Base-by-base conservation (phyloP, 2,329 filamentous ascomycete species). In the Cytospora schulzeri region DNA sequence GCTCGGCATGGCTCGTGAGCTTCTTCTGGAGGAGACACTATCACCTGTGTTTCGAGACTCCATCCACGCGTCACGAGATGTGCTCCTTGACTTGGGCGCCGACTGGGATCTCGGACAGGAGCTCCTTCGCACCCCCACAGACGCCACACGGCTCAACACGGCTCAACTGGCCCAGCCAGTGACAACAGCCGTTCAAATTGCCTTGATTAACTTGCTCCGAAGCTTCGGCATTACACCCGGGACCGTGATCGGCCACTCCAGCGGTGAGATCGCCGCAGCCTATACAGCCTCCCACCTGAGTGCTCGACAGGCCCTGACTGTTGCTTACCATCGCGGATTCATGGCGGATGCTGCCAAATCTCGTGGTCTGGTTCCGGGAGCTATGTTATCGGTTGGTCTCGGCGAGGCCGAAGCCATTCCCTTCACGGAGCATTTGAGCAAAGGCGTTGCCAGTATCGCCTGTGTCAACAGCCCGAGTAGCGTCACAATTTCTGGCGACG, bases 381-480 rank as follows among this genome's bases (percentile, higher is more conserved):
- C 59, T 11, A 70, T 70, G 69, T 38, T 69, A 11, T 66, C 69
- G 0, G 68, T 69, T 0, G 68, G 67, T 5, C 57, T 70, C 0
- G 54, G 52, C 11, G 24, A 55, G 22, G 24, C 28, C 0, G 59
- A 61, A 2, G 59, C 45, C 2, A 5, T 38, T 3, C 6, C n/a
- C 1, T 62, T 64, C 26, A 62, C 68, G 29, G 63, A 66, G 53
- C 56, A 22, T 31, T 65, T 51, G 60, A 65, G 15, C 31, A 33
- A n/a, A 28, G 53, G n/a, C 50, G 69, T 74, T 53, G 75, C 75
- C 35, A 71, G 72, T 54, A 75, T 79, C 65, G 78, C 77, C 11
- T 84, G 83, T 68, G 77, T 81, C 68, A 86, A 86, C 73, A 83
- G 80, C n/a, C 83, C 83, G 0, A 73, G 74, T 0, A 85, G 78